Evolutionary conservation across 2,329 filamentous ascomycete species (phyloP), one percentile per base, ranked within the genome.

Genomic region (Pseudovirgaria hyperparasitica): DNA sequence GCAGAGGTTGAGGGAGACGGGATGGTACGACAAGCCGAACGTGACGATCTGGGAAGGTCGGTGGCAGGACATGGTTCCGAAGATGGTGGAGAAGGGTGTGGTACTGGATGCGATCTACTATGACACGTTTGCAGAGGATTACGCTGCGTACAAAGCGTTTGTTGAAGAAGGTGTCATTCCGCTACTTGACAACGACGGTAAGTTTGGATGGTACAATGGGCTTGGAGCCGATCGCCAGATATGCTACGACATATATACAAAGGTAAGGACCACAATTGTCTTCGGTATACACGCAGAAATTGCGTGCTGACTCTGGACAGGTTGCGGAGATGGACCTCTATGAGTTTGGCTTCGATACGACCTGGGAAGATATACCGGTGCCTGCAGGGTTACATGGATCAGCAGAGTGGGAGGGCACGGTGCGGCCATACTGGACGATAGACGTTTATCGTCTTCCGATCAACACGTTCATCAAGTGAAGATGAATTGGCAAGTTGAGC

Each of bases 21-120:
- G 77, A 7, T 81, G 80, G 41, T 76, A 72, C 55, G 72, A 76
- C 41, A 69, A 66, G 43, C 54, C 62, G 3, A 62, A 63, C 17
- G 66, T 70, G 11, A 48, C 48, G 12, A 69, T 92, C 14, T 72
- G 82, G 47, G 61, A 67, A 19, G 81, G 84, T 3, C 66, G 65
- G 38, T 92, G 85, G 85, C 85, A 92, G 53, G 80, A 90, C 32
- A 58, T 90, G 0, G 61, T 86, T 10, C 78, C 76, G 0, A 59
- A 61, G 26, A 60, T 92, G 6, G 57, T 87, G 1, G 69, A 72
- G 32, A 58, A 72, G 21, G 79, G 78, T 7, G 67, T 78, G 42
- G 59, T 73, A 9, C 86, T 87, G 45, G 82, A 92, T 47, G 82
- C 78, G 16, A 82, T 54, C 16, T 54, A 54, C 40, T 54, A 52